Conservation (phyloP, 163 green algal genomes). For the Chlamydomonas reinhardtii region DNA sequence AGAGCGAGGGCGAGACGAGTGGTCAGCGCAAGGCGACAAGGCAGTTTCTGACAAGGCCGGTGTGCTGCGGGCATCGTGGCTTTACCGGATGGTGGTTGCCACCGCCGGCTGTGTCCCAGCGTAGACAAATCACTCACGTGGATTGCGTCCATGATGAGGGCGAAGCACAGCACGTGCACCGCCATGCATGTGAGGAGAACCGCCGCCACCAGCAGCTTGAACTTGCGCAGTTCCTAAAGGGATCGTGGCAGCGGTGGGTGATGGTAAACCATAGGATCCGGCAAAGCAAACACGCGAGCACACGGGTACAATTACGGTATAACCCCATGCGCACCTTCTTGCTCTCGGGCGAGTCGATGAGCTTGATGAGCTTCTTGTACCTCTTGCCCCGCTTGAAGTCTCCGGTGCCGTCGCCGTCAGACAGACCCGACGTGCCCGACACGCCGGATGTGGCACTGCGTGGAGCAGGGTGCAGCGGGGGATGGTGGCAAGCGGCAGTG, state of each 20-base stretch:
- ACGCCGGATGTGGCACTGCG: not conserved
- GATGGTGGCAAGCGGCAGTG: no score
- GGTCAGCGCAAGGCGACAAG: no score
- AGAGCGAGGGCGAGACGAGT: no score
- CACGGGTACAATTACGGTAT: no score
- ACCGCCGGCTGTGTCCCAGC: no score
- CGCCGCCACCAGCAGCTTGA: not conserved
- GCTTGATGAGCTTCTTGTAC: slow-evolving; percentile 30
- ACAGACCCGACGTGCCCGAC: not conserved
- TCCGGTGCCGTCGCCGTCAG: not conserved
- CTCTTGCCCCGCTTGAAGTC: slow-evolving; percentile 42
- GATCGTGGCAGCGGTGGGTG: not conserved
- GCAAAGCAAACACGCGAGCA: no score
- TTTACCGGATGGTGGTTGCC: no score
- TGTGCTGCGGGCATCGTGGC: no score
- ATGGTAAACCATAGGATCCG: no score
- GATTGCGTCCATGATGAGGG: slow-evolving; percentile 21
- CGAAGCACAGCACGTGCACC: slow-evolving; percentile 31
- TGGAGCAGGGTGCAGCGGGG: no score
- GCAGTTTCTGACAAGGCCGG: no score
- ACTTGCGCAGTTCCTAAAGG: not conserved
- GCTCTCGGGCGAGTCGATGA: slow-evolving; percentile 18
- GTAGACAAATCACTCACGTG: not conserved
- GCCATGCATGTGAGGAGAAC: not conserved
- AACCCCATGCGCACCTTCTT: not conserved